Base-by-base conservation (phyloP, 164 flowering plant species). In the Chimonanthus praecox region DNA sequence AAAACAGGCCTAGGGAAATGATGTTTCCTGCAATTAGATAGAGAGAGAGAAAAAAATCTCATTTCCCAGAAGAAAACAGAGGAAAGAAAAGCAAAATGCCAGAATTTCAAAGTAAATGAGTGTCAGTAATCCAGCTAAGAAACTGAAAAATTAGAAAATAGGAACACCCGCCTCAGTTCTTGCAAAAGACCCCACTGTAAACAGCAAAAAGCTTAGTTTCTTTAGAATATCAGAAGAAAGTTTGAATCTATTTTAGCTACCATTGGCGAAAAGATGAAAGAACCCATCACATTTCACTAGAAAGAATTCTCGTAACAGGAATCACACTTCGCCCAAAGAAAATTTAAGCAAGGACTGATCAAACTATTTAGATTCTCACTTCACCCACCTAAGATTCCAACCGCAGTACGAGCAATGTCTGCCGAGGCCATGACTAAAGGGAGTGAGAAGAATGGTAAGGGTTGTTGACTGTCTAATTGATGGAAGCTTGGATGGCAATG, bases 21-120 rank as follows among this genome's bases (percentile, higher is more conserved):
- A 84, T 47, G 75, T 91, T 91, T 58, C 97, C 97, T 91, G 92
- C 72, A 89, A 74, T 47, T 45, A 54, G 68, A 63, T 33, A 74
- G 47, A 16, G n/a, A 64, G 60, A 16, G n/a, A 54, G n/a, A 54
- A 54, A 54, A 13, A 13, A 13, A 54, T 54, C n/a, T 10, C 15
- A 54, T 16, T 5, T 4, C 11, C 60, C 60, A 10, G 18, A 63
- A 18, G 11, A 63, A 21, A 63, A 63, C 3, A 63, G 44, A 63
- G 45, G 18, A n/a, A 21, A 8, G 18, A 63, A 62, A 8, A 21
- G 18, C 43, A 18, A 8, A 6, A 63, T n/a, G 18, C 18, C 11
- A 63, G 3, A 16, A 7, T 63, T n/a, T 21, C 6, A 18, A 3
- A 63, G 9, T n/a, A 21, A 16, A 21, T 8, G 18, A 63, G 6